A percentile compares a stretch with the other conserved stretches of the same genome.
Evolutionary conservation across 352 stramenopile genomes (phyloP).

Genomic region (Phytopythium sindhum): DNA sequence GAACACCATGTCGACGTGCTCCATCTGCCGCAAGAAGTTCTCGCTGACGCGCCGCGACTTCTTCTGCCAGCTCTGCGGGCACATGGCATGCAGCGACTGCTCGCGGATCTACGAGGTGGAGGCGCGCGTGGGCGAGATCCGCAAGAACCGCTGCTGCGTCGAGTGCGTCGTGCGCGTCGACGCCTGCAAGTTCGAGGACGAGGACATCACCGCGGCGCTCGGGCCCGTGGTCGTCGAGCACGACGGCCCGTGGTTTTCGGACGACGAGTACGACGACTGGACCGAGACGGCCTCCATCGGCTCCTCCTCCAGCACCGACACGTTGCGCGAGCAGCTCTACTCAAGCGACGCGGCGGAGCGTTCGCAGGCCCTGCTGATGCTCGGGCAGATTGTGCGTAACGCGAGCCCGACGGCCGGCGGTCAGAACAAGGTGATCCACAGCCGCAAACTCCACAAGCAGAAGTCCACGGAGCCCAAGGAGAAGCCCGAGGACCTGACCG

Average conservation of each 20-base stretch:
- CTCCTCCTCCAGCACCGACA: constrained; percentile 14
- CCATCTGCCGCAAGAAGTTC: constrained; percentile 42
- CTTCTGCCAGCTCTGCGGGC: constrained; percentile 56
- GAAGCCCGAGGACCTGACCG: constrained; percentile 15
- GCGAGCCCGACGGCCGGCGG: neutral
- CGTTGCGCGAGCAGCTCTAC: constrained; percentile 22
- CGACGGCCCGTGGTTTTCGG: constrained; percentile 27
- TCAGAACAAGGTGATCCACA: constrained; percentile 7
- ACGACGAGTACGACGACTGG: constrained; percentile 24
- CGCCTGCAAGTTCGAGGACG: constrained; percentile 53
- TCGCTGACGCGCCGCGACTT: constrained; percentile 40
- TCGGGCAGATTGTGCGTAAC: constrained; percentile 25
- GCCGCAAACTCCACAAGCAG: constrained; percentile 13
- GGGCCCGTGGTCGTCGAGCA: constrained; percentile 40
- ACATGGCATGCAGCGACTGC: constrained; percentile 51
- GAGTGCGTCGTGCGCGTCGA: constrained; percentile 54
- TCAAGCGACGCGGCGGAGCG: constrained; percentile 29
- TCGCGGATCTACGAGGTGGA: constrained; percentile 58
- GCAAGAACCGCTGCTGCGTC: constrained; percentile 50
- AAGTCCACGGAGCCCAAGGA: neutral
- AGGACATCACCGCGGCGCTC: constrained; percentile 46
- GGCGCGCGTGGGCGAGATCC: constrained; percentile 31
- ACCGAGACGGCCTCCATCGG: constrained; percentile 19
- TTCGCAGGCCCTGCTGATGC: constrained; percentile 30
- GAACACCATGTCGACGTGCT: constrained; percentile 20